Evolutionary conservation across 768 basidiomycete species (phyloP).

Genomic region (Hygrophoropsis aurantiaca): DNA sequence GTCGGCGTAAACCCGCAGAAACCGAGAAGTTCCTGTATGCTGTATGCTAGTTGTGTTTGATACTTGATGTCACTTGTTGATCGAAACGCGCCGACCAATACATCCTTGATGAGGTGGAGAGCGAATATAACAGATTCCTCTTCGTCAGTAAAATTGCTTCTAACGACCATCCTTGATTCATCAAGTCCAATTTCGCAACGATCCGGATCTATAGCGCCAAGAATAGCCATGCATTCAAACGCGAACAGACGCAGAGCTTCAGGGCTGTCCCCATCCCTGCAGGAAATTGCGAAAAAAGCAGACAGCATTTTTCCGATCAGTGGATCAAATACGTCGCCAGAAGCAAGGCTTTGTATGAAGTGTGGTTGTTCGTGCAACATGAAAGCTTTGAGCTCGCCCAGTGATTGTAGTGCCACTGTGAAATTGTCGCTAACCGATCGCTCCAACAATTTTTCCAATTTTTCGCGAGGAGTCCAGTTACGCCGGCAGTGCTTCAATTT

Average conservation of each 20-base stretch:
- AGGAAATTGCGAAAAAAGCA: constrained; percentile 65
- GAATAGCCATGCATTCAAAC: constrained; percentile 86
- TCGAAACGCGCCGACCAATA: constrained; percentile 87
- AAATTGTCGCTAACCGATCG: constrained; percentile 78
- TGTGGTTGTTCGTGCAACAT: constrained; percentile 50
- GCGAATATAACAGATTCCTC: constrained; percentile 78
- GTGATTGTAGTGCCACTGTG: constrained; percentile 69
- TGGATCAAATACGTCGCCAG: constrained; percentile 86
- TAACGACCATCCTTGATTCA: constrained; percentile 68
- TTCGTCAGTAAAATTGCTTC: constrained; percentile 79
- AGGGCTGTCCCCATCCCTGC: constrained; percentile 75
- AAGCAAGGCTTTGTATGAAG: constrained; percentile 61
- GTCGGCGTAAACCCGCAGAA: constrained; percentile 84
- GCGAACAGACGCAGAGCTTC: constrained; percentile 69
- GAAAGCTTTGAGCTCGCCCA: constrained; percentile 73
- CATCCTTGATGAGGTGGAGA: constrained; percentile 78
- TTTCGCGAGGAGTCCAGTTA: constrained; percentile 50
- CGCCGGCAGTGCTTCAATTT: constrained; percentile 47
- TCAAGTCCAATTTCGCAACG: constrained; percentile 67
- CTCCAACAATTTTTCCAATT: constrained; percentile 67
- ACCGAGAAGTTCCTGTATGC: constrained; percentile 85
- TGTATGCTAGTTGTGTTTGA: constrained; percentile 85
- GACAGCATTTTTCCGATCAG: constrained; percentile 67
- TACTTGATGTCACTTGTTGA: constrained; percentile 93
- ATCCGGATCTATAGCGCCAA: constrained; percentile 96